phyloP scores from a whole-genome alignment of 768 basidiomycete genomes.

The Mycena floridula region DNA sequence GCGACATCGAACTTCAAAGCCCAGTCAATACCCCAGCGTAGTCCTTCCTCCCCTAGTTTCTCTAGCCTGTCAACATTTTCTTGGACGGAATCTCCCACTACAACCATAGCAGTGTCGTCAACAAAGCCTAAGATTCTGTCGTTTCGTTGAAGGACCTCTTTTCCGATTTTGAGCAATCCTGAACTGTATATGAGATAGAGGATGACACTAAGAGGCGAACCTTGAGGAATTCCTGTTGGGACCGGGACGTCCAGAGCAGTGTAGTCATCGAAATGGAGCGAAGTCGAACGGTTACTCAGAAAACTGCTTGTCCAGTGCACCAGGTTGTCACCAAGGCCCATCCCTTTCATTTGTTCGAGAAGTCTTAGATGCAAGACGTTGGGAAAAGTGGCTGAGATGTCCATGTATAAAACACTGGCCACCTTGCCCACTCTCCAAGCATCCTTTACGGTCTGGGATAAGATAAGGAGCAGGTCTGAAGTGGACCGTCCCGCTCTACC shows the following conservation, averaged over 20 bases:
- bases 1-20: neutral
- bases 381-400: slow-evolving; percentile 38
- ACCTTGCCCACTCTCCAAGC: slow-evolving; percentile 30
- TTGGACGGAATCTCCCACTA: slow-evolving; percentile 5
- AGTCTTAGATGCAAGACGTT: slow-evolving; percentile 25
- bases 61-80: slow-evolving; percentile 9
- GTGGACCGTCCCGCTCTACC: slow-evolving; percentile 31
- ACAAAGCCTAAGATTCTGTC: slow-evolving; percentile 7
- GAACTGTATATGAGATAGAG: slow-evolving; percentile 4
- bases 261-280: slow-evolving; percentile 4
- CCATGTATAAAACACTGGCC: slow-evolving; percentile 29
- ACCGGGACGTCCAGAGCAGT: neutral
- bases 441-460: slow-evolving; percentile 27
- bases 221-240: slow-evolving; percentile 4
- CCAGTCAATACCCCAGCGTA: neutral
- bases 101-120: slow-evolving; percentile 14
- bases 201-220: slow-evolving; percentile 2
- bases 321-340: neutral
- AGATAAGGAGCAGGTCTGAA: slow-evolving; percentile 25
- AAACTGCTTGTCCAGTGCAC: slow-evolving; percentile 1
- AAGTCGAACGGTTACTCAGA: slow-evolving; percentile 1
- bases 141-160: neutral
- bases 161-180: neutral
- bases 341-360: slow-evolving; percentile 22
- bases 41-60: slow-evolving; percentile 10